These are phyloP conservation scores for Trebouxia sp. DNA, from an alignment of 139 green algal species.

Conservation along the genomic window DNA sequence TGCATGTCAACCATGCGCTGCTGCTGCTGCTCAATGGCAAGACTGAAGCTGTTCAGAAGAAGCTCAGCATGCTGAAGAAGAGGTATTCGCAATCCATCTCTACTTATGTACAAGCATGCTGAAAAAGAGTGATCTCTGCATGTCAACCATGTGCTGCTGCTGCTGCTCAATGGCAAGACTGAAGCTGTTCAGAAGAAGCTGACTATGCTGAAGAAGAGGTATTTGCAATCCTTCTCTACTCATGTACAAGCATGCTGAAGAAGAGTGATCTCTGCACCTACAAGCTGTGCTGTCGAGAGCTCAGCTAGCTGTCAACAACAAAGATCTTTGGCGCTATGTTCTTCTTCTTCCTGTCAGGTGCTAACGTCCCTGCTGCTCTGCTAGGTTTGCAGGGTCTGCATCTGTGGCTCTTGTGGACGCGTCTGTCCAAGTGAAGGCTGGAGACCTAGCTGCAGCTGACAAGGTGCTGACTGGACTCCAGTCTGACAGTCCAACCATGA, in stretches of 20 bases:
- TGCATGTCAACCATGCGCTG: constrained; percentile 72
- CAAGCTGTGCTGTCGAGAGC: constrained; percentile 71
- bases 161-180: constrained; percentile 59
- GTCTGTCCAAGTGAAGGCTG: constrained; percentile 50
- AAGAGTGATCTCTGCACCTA: constrained; percentile 64
- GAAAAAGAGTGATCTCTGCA: no score
- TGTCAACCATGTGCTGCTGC: constrained; percentile 67
- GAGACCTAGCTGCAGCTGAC: constrained; percentile 62
- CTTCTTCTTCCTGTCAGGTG: no score
- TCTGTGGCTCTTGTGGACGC: constrained; percentile 63
- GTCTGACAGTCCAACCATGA: background rate
- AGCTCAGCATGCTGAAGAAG: background rate
- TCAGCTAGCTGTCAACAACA: no score
- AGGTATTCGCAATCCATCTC: background rate
- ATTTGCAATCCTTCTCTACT: background rate
- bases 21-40: constrained; percentile 66
- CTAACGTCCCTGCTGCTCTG: background rate
- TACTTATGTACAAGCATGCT: background rate
- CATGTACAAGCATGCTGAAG: background rate
- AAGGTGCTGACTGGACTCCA: constrained; percentile 47
- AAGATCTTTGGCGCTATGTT: no score
- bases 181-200: constrained; percentile 41
- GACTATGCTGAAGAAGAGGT: background rate
- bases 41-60: constrained; percentile 41
- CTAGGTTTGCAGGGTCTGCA: background rate